These are phyloP conservation scores for Obelidium mucronatum DNA, from an alignment of 192 early-diverging fungal genomes.

Conservation along the genomic window DNA sequence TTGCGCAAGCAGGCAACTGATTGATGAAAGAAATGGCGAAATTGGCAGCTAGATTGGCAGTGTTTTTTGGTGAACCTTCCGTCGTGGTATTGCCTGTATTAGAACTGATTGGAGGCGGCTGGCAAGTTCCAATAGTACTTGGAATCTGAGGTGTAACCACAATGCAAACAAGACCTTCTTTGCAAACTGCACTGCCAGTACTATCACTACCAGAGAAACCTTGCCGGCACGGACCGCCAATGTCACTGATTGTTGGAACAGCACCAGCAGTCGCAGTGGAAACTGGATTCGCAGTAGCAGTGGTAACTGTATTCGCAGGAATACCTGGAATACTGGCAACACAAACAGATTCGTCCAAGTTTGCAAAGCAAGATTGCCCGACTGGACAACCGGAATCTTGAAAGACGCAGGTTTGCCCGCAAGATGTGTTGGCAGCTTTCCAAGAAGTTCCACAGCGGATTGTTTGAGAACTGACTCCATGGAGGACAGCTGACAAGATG, in stretches of 20 bases:
- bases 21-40: too few species aligned
- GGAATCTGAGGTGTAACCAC: too few species aligned
- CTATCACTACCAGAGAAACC: neutral
- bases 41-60: too few species aligned
- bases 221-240: neutral
- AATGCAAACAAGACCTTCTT: neutral
- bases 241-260: neutral
- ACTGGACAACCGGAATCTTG: conserved; percentile 7
- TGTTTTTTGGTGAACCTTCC: too few species aligned
- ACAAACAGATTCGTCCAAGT: neutral
- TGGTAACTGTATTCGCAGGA: neutral
- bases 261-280: neutral
- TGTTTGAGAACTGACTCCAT: too few species aligned
- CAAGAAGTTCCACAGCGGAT: conserved; percentile 6
- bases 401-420: conserved; percentile 7
- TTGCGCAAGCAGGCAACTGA: too few species aligned
- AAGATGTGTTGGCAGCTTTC: neutral
- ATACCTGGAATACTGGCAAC: neutral
- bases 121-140: too few species aligned
- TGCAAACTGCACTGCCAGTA: neutral
- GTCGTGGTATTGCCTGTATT: too few species aligned
- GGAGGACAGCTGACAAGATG: too few species aligned
- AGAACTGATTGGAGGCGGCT: too few species aligned
- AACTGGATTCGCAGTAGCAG: neutral
- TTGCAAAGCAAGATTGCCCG: neutral